These are phyloP conservation scores for Cyberlindnera suaveolens DNA, from an alignment of 805 yeast species.

Conservation along the genomic window DNA sequence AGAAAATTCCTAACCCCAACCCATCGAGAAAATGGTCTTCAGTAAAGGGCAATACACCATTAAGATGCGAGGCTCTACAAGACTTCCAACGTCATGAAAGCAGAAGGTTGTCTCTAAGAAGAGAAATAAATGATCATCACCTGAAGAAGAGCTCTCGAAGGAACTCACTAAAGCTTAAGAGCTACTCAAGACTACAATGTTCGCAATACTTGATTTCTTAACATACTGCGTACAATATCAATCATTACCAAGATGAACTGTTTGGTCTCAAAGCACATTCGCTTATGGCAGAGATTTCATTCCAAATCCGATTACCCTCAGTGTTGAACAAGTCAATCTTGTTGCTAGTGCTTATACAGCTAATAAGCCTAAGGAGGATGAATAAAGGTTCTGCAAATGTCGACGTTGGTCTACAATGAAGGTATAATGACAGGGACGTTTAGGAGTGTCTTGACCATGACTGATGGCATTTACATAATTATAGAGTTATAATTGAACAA, in stretches of 20 bases:
- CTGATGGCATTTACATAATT: constrained; percentile 28
- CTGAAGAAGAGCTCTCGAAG: constrained; percentile 58
- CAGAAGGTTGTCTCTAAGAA: too few relatives aligned
- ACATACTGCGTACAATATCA: constrained; percentile 49
- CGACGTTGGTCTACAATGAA: constrained; percentile 34
- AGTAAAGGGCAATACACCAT: constrained; percentile 90
- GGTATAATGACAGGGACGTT: constrained; percentile 43
- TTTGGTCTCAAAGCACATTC: constrained; percentile 70
- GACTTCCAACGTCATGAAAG: too few relatives aligned
- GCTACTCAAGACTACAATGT: constrained; percentile 69
- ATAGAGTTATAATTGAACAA: background rate
- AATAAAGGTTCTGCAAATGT: constrained; percentile 30
- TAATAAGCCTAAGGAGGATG: constrained; percentile 82
- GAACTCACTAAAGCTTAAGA: constrained; percentile 82
- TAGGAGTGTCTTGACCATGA: constrained; percentile 47
- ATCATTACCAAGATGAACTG: constrained; percentile 74
- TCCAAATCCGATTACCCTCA: constrained; percentile 81
- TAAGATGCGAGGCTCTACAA: constrained; percentile 84
- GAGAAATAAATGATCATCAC: too few relatives aligned
- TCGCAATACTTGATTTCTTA: constrained; percentile 52
- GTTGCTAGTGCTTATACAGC: constrained; percentile 99
- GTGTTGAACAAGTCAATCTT: constrained; percentile 50
- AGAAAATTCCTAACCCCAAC: constrained; percentile 66
- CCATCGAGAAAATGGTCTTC: constrained; percentile 75
- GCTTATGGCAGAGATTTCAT: constrained; percentile 70